These are phyloP conservation scores for Trichosporon coremiiforme DNA, from an alignment of 1,284 basidiomycete genomes.

Conservation along the genomic window DNA sequence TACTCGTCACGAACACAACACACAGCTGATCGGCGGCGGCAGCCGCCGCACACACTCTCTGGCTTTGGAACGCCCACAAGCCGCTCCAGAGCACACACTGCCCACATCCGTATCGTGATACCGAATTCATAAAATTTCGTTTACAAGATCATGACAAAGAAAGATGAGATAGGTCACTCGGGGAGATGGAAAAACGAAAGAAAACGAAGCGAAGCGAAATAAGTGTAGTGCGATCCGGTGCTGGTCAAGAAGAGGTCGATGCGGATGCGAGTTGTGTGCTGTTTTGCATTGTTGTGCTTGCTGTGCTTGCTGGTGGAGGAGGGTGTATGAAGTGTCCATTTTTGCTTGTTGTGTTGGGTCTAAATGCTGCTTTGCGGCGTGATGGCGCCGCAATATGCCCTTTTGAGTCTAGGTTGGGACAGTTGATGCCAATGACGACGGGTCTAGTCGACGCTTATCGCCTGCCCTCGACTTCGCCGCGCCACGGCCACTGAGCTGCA, in stretches of 20 bases:
- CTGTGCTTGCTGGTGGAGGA: background rate
- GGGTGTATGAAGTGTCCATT: background rate
- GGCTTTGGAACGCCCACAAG: background rate
- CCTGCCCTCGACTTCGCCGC: slow-evolving; percentile 8
- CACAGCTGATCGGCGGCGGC: too few species aligned
- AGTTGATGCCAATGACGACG: too few species aligned
- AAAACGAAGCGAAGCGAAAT: too few species aligned
- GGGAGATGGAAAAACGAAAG: too few species aligned
- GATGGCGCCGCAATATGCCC: too few species aligned
- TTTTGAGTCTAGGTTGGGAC: background rate
- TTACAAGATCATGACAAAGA: slow-evolving; percentile 6
- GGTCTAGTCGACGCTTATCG: background rate
- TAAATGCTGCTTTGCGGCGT: background rate
- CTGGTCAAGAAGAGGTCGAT: too few species aligned
- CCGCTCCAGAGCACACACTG: background rate
- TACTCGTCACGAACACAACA: too few species aligned
- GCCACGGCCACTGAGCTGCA: slow-evolving; percentile 6
- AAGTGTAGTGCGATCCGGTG: too few species aligned
- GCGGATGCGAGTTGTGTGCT: too few species aligned
- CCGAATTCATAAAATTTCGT: slow-evolving; percentile 4
- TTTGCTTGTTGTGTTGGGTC: background rate
- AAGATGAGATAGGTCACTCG: background rate
- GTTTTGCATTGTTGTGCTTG: too few species aligned
- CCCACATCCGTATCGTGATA: background rate
- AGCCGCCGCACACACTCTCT: too few species aligned